Percentiles rank a stretch among this genome's conserved stretches.
Conservation (phyloP, 1,139 yeast genomes). For the Candida anutae region DNA sequence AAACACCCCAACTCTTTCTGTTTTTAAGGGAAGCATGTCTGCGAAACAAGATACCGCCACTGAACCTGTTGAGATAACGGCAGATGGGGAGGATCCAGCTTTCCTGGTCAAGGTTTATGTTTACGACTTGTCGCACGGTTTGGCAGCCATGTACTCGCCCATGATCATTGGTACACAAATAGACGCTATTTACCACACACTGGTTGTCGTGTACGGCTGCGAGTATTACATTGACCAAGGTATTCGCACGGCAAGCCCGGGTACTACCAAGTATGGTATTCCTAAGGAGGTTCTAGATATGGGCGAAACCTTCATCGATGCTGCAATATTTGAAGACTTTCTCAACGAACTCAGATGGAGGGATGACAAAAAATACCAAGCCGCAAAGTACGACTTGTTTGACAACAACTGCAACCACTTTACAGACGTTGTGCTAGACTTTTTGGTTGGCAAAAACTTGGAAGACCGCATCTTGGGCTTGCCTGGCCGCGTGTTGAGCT, state of each 20-base stretch:
- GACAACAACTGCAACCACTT: conserved; percentile 67
- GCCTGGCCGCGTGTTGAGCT: conserved; percentile 49
- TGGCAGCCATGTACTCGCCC: conserved; percentile 36
- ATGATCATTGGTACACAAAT: conserved; percentile 38
- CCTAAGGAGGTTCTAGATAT: conserved; percentile 48
- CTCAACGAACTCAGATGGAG: conserved; percentile 38
- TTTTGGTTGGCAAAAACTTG: conserved; percentile 45
- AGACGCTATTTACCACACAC: conserved; percentile 66
- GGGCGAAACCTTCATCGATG: conserved; percentile 46
- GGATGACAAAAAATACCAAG: conserved; percentile 36
- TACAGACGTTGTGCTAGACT: conserved; percentile 50
- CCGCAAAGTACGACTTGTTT: conserved; percentile 48
- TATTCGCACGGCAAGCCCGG: conserved; percentile 40
- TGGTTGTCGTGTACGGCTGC: conserved; percentile 46
- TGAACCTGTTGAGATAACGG: background rate
- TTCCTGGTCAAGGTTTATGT: conserved; percentile 47
- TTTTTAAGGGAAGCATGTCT: too few species aligned
- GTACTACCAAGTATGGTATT: conserved; percentile 50
- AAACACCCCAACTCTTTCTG: too few species aligned
- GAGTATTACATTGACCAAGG: conserved; percentile 61
- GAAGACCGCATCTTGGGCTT: conserved; percentile 44
- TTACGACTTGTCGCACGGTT: conserved; percentile 51
- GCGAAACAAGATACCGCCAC: background rate
- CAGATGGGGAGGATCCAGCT: conserved; percentile 7
- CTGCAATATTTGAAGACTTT: conserved; percentile 47